Evolutionary conservation across 164 flowering plant species (phyloP).

Genomic region (Cinnamomum chago): DNA sequence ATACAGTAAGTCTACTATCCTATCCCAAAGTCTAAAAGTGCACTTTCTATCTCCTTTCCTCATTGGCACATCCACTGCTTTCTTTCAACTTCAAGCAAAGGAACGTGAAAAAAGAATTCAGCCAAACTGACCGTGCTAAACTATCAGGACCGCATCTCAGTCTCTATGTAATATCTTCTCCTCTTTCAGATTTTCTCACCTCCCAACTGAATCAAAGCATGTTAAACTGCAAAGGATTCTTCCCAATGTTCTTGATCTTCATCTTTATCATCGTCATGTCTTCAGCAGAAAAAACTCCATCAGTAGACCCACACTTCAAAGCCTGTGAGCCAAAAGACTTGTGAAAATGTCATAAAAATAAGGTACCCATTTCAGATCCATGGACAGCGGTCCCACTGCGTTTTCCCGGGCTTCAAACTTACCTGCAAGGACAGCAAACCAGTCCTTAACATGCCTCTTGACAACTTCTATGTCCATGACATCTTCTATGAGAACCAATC

Average conservation of each 20-base stretch:
- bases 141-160: not conserved
- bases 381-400: conserved; percentile 45
- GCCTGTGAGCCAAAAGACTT: conserved; percentile 38
- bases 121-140: not conserved
- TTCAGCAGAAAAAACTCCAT: conserved; percentile 6
- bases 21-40: not conserved
- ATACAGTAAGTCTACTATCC: not conserved
- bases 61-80: not conserved
- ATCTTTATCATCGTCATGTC: not conserved
- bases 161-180: not conserved
- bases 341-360: conserved; percentile 36
- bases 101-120: not conserved
- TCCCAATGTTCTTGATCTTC: not conserved
- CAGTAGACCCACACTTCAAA: conserved; percentile 23
- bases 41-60: not conserved
- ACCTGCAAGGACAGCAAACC: conserved; percentile 31
- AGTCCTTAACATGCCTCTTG: conserved; percentile 26
- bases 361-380: conserved; percentile 51
- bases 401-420: conserved; percentile 36
- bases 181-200: not conserved
- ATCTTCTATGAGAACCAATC: conserved; percentile 36
- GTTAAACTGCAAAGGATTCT: not conserved
- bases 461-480: conserved; percentile 32
- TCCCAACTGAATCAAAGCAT: not conserved
- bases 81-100: not conserved